Evolutionary conservation across 805 yeast genomes (phyloP), one percentile per base, ranked within the genome.

Genomic region (Cyberlindnera misumaiensis): DNA sequence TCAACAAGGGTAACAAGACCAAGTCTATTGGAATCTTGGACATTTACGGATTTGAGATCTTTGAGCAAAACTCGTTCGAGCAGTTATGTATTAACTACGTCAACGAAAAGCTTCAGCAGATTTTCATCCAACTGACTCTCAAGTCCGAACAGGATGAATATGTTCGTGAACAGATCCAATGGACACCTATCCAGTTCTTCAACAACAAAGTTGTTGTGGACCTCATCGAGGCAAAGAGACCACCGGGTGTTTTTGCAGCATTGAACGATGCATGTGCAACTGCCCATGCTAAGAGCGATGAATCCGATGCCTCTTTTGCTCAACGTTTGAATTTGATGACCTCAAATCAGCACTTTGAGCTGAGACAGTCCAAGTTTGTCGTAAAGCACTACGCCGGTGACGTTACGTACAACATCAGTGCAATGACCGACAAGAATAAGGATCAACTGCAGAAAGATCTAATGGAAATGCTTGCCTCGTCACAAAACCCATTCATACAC

Each of bases 371-470:
- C 26, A 90, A 93, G 60, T 93, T 93, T 50, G 67, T 93, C 39
- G 77, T 93, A 55, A 89, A 86, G 64, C 99, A 93, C 64, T 93
- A 93, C 65, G 99, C 99, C 16, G 98, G 98, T 57, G 98, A 93
- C 65, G 99, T 93, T 34, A 83, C 88, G 11, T 93, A 93, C 57
- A 96, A 89, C 46, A 80, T 89, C 38, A 66, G 70, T 24, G 83
- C 84, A 6, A 88, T 93, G 85, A 93, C 98, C 3, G 97, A 93
- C 61, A 93, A 93, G 63, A 93, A 93, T 62, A 93, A 93, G 63
- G 99, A 93, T 60, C 90, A 85, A 52, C 70, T 93, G 73, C 77
- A 86, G 62, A 83, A 85, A 57, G 97, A 89, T 63, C 67, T 93
- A 53, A 70, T 88, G 42, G 93, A 89, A 49, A 64, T 93, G 55